Conservation (phyloP, 1,139 yeast species). For the Kodamaea sp. region DNA sequence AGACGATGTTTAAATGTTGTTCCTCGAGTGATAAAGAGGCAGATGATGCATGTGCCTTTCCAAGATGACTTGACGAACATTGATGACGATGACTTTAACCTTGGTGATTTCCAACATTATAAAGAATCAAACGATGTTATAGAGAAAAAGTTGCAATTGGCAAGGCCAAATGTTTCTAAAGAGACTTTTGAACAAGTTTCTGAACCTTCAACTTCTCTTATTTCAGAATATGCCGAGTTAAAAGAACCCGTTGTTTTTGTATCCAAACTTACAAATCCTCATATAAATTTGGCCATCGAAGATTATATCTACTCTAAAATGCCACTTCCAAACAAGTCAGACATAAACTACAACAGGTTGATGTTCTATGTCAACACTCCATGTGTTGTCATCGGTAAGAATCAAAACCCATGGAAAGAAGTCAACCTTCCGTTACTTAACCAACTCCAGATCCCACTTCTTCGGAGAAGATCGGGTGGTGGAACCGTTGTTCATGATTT, state of each 20-base stretch:
- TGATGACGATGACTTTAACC: constrained; percentile 35
- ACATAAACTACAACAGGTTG: constrained; percentile 46
- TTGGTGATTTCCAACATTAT: constrained; percentile 41
- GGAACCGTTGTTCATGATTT: constrained; percentile 95
- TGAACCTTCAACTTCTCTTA: background rate
- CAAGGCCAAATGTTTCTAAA: background rate
- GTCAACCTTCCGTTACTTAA: constrained; percentile 60
- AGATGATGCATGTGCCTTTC: constrained; percentile 31
- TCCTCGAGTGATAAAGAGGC: constrained; percentile 4
- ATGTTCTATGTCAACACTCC: constrained; percentile 74
- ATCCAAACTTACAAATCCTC: constrained; percentile 58
- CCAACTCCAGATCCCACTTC: constrained; percentile 55
- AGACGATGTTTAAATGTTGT: background rate
- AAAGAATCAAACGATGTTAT: constrained; percentile 30
- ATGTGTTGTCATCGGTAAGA: constrained; percentile 92
- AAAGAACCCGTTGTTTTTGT: constrained; percentile 38
- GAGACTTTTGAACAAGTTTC: background rate
- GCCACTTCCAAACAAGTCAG: constrained; percentile 37
- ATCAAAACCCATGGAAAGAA: constrained; percentile 94
- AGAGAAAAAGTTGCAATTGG: constrained; percentile 9
- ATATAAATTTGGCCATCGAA: constrained; percentile 76
- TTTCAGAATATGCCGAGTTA: constrained; percentile 15
- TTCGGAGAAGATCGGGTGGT: constrained; percentile 88
- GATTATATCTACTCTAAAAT: constrained; percentile 67
- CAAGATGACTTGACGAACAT: constrained; percentile 36